Percentiles rank a stretch among this genome's conserved stretches.
phyloP scores from a whole-genome alignment of 371 early-diverging fungal species.

The Fennellomyces sp. region DNA sequence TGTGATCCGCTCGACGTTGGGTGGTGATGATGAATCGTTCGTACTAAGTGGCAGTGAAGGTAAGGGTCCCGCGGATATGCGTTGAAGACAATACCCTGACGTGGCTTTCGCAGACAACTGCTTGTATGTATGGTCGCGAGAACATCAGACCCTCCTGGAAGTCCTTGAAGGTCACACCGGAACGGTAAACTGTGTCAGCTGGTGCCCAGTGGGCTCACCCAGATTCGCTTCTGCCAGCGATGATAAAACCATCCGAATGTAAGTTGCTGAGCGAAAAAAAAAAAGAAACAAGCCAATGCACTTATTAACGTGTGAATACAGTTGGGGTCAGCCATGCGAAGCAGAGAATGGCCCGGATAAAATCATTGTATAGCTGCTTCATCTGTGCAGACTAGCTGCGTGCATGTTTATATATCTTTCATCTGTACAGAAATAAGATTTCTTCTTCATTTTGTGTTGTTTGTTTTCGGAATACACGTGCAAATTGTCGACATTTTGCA shows the following conservation, averaged over 20 bases:
- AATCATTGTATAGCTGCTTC: not conserved
- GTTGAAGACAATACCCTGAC: not conserved
- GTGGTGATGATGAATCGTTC: slow-evolving; percentile 82
- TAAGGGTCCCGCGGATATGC: slow-evolving; percentile 14
- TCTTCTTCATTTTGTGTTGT: not conserved
- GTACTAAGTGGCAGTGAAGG: slow-evolving; percentile 92
- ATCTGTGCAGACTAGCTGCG: no score
- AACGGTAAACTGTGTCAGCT: slow-evolving; percentile 85
- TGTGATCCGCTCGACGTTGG: slow-evolving; percentile 93
- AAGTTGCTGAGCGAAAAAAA: slow-evolving; percentile 39
- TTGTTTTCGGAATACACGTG: no score
- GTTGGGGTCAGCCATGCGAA: not conserved
- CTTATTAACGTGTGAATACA: not conserved
- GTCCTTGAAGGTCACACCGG: slow-evolving; percentile 81
- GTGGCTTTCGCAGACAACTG: slow-evolving; percentile 57
- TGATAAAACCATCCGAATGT: slow-evolving; percentile 91
- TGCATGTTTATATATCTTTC: not conserved
- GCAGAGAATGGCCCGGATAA: not conserved
- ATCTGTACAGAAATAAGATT: not conserved
- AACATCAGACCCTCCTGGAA: slow-evolving; percentile 74
- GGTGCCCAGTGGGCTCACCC: slow-evolving; percentile 70
- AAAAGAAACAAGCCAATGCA: not conserved
- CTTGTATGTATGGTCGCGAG: slow-evolving; percentile 92
- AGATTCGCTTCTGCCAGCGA: slow-evolving; percentile 94
- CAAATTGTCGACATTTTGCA: no score